Conservation (phyloP, 148 eudicot genomes). For the Cornus florida region DNA sequence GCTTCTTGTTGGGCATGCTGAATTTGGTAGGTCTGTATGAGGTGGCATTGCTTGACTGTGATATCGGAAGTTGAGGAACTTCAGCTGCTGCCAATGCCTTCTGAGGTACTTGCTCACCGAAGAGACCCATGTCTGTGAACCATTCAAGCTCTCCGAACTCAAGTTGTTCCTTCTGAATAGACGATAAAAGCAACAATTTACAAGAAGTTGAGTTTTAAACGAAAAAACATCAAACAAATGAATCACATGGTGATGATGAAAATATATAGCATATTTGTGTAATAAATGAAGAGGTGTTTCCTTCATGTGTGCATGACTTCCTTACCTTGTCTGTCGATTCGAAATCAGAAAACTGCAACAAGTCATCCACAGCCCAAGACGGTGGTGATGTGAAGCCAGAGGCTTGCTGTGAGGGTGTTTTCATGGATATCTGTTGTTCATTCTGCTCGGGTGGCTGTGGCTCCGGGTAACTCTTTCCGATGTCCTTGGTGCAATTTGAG, state of each 20-base stretch:
- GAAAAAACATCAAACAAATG: neutral
- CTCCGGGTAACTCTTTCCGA: slow-evolving; percentile 42
- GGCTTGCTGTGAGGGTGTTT: slow-evolving; percentile 39
- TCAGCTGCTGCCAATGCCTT: slow-evolving; percentile 77
- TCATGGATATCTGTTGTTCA: slow-evolving; percentile 35
- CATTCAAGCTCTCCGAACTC: slow-evolving; percentile 82
- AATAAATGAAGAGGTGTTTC: neutral
- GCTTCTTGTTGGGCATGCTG: slow-evolving; percentile 65
- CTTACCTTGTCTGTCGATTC: slow-evolving; percentile 71
- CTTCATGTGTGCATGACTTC: neutral
- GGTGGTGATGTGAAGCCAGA: slow-evolving; percentile 43
- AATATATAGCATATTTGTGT: neutral
- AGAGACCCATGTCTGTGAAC: slow-evolving; percentile 65
- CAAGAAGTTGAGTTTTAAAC: neutral
- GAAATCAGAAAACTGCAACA: slow-evolving; percentile 68
- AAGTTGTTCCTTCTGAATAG: slow-evolving; percentile 72
- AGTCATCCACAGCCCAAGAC: slow-evolving; percentile 86
- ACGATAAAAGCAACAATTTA: neutral
- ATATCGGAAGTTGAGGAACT: slow-evolving; percentile 79
- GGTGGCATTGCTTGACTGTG: slow-evolving; percentile 36
- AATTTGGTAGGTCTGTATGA: slow-evolving; percentile 44
- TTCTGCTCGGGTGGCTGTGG: slow-evolving; percentile 53
- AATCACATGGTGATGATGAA: neutral
- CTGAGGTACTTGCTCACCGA: slow-evolving; percentile 55
- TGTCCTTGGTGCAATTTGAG: slow-evolving; percentile 45